Evolutionary conservation across 2,329 filamentous ascomycete genomes (phyloP), one percentile per base, ranked within the genome.

Genomic region (Phialophora chinensis): DNA sequence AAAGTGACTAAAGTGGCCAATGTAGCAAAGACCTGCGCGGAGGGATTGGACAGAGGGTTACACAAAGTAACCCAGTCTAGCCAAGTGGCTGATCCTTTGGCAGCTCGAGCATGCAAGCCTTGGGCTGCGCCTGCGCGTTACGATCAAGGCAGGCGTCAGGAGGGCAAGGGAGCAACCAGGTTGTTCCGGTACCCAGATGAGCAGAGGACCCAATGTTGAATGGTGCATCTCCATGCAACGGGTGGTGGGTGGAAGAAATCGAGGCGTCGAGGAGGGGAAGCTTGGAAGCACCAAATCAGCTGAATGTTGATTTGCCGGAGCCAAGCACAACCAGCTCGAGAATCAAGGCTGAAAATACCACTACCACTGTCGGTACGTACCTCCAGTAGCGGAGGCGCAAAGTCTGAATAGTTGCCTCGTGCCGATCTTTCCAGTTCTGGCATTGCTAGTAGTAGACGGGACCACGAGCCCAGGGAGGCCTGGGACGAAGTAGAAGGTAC

Each of bases 261-360:
- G 7, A 31, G 29, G 27, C 12, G 11, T 17, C 10, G 29, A 44
- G 25, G 55, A 44, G 55, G 55, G 55, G 55, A 42, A 44, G 33
- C 12, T 29, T 38, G 35, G 27, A 44, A n/a, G 23, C 23, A 23
- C 23, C 49, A 33, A 50, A 17, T 25, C 57, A 50, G 20, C 17
- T 25, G 25, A 31, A n/a, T 23, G 17, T n/a, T 52, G 57, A 49
- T 50, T 60, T 8, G 49, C 20, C 17, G 14, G 38, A 4, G 20
- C 20, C 49, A 52, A 12, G 25, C 4, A 50, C 47, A 27, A 23
- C 2, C 17, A 52, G 38, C 2, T 3, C 42, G 17, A n/a, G 17
- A 44, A 50, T 23, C 57, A 50, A 50, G 57, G 57, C 57, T 60
- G 57, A 60, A 33, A 60, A 49, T 60, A 60, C 42, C 25, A 31